Base-by-base conservation (phyloP, 495 filamentous ascomycete genomes). In the Hypoxylon subgilvum region DNA sequence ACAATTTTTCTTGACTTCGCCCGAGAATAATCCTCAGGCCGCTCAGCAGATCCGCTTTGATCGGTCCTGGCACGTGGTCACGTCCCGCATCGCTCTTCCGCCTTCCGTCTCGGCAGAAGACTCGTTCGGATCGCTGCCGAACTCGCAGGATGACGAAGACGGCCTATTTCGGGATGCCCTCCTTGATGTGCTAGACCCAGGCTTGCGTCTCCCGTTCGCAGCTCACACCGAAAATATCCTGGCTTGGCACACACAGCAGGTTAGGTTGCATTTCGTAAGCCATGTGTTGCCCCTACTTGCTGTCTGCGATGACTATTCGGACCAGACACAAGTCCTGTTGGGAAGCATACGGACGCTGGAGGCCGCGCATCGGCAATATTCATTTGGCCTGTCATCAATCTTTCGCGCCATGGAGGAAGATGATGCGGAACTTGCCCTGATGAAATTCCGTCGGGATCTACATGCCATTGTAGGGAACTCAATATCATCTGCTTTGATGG, bases 41-140 rank as follows among this genome's bases (percentile, higher is more conserved):
- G 61, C 70, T 32, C 83, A 90, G 52, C 85, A 87, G 65, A 74
- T 78, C 46, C 71, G 71, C 47, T 90, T 85, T 80, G 82, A 88
- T 58, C 78, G 82, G 46, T 84, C 88, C 30, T 91, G 89, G 87
- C 82, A 83, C 65, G 71, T 78, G 1, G 87, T 86, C 38, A 90
- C 86, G 8, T 73, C 76, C 30, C 83, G 81, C 39, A 79, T 92
- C 12, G 69, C 76, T 4, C 70, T 91, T 2, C 84, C 86, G 8
- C 54, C 74, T 38, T 73, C 77, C 22, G 77, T 71, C 22, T 68
- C 75, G 3, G 72, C 59, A 1, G 73, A 75, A 44, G 74, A 76
- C 44, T 73, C 70, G 23, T 75, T 76, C 63, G 76, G 69, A 38
- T 67, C 67, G 12, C 66, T 75, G 31, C 59, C 75, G 8, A 77